A percentile compares a stretch with the other conserved stretches of the same genome.
These are phyloP conservation scores for Mortierella sp. DNA, from an alignment of 371 early-diverging fungal species.

Conservation along the genomic window DNA sequence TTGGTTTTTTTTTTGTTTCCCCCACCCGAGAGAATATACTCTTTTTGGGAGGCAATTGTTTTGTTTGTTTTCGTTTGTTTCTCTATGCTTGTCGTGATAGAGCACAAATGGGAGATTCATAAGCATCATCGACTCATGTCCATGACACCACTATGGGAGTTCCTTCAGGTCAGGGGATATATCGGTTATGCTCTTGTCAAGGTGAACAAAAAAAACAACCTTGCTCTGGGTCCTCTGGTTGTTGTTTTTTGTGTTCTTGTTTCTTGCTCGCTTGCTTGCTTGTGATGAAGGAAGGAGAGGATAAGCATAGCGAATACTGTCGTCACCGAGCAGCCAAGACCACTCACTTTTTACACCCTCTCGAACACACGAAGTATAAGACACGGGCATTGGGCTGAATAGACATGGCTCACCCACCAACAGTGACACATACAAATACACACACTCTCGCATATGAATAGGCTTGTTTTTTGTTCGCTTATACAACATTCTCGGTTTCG, in stretches of 20 bases:
- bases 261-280: background rate
- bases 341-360: background rate
- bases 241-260: background rate
- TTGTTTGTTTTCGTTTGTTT: background rate
- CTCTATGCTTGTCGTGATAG: background rate
- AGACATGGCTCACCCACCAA: background rate
- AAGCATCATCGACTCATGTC: background rate
- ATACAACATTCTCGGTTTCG: background rate
- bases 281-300: background rate
- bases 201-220: background rate
- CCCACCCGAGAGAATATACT: slow-evolving; percentile 16
- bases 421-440: background rate
- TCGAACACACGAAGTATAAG: background rate
- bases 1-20: slow-evolving; percentile 14
- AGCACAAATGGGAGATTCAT: slow-evolving; percentile 5
- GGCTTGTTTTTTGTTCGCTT: background rate
- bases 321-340: slow-evolving; percentile 2
- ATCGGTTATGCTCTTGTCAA: background rate
- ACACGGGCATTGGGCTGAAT: background rate
- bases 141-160: background rate
- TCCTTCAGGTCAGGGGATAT: background rate
- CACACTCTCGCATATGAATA: background rate
- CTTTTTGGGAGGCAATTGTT: slow-evolving; percentile 31
- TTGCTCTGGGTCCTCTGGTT: background rate
- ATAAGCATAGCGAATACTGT: background rate